A percentile compares a stretch with the other conserved stretches of the same genome.
Evolutionary conservation across 1,139 yeast genomes (phyloP).

Genomic region (Saccharomyces hybrid): DNA sequence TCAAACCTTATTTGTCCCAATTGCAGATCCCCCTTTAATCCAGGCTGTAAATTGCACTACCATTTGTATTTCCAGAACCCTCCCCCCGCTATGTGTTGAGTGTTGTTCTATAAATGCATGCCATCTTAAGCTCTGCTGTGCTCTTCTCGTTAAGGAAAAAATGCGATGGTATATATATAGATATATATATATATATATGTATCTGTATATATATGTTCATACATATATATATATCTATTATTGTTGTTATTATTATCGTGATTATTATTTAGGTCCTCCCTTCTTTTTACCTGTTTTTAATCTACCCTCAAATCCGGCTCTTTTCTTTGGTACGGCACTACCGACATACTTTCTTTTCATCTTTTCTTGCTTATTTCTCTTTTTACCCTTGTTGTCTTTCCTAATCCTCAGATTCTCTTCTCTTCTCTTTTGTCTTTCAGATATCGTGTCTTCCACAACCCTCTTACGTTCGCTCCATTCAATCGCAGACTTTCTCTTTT

Average conservation of each 20-base stretch:
- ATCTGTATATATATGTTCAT: background rate
- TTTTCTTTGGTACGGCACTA: slow-evolving; percentile 30
- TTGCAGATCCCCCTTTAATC: slow-evolving; percentile 25
- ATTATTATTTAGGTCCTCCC: slow-evolving; percentile 7
- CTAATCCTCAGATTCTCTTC: slow-evolving; percentile 82
- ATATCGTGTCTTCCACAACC: slow-evolving; percentile 64
- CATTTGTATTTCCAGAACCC: slow-evolving; percentile 21
- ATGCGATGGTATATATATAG: background rate
- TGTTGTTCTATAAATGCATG: background rate
- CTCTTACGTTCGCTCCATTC: slow-evolving; percentile 87
- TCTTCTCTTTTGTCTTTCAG: slow-evolving; percentile 73
- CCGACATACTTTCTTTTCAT: slow-evolving; percentile 62
- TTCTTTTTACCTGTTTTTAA: slow-evolving; percentile 28
- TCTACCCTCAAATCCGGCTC: slow-evolving; percentile 45
- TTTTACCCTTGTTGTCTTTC: slow-evolving; percentile 70
- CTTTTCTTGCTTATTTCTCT: slow-evolving; percentile 58
- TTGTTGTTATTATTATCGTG: slow-evolving; percentile 1
- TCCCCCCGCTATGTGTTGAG: background rate
- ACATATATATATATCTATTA: background rate
- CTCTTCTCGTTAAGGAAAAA: background rate
- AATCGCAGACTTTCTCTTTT: slow-evolving; percentile 70
- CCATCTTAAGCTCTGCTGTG: background rate
- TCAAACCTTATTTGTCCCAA: slow-evolving; percentile 14
- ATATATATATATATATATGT: background rate
- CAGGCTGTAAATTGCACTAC: slow-evolving; percentile 29